A percentile compares a stretch with the other conserved stretches of the same genome.
These are phyloP conservation scores for Rhizopogon vinicolor DNA, from an alignment of 768 basidiomycete genomes.

Conservation along the genomic window DNA sequence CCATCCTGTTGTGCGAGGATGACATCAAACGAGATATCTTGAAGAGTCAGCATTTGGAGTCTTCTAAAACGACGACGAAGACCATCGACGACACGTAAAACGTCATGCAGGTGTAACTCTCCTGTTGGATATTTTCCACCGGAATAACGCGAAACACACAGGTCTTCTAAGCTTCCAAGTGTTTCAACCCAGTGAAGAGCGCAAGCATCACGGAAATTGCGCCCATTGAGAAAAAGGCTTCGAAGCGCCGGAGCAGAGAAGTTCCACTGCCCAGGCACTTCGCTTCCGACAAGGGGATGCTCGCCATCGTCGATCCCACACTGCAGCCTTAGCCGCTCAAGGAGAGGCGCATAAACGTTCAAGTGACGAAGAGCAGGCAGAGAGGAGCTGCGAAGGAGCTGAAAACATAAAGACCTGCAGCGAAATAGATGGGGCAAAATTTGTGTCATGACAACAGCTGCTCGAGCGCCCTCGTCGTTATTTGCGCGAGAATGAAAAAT, in stretches of 20 bases:
- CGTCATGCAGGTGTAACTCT: background rate
- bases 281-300: background rate
- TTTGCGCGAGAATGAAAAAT: background rate
- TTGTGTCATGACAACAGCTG: background rate
- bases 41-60: background rate
- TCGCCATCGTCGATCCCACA: slow-evolving; percentile 4
- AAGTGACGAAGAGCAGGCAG: slow-evolving; percentile 4
- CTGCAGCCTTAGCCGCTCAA: slow-evolving; percentile 2
- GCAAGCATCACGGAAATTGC: slow-evolving; percentile 2
- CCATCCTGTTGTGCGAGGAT: background rate
- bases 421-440: slow-evolving; percentile 2
- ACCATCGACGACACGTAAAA: background rate
- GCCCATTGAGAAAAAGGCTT: slow-evolving; percentile 4
- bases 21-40: background rate
- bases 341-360: background rate
- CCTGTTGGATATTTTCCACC: background rate
- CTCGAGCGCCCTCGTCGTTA: background rate
- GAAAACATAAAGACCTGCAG: slow-evolving; percentile 1
- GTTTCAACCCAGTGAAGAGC: background rate
- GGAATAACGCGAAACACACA: background rate
- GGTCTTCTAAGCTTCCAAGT: background rate
- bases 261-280: background rate
- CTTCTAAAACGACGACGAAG: background rate
- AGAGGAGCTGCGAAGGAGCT: slow-evolving; percentile 4
- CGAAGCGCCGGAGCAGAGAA: slow-evolving; percentile 1